A percentile compares a stretch with the other conserved stretches of the same genome.
phyloP scores from a whole-genome alignment of 2,329 filamentous ascomycete genomes.

The Pseudogymnoascus sp. region DNA sequence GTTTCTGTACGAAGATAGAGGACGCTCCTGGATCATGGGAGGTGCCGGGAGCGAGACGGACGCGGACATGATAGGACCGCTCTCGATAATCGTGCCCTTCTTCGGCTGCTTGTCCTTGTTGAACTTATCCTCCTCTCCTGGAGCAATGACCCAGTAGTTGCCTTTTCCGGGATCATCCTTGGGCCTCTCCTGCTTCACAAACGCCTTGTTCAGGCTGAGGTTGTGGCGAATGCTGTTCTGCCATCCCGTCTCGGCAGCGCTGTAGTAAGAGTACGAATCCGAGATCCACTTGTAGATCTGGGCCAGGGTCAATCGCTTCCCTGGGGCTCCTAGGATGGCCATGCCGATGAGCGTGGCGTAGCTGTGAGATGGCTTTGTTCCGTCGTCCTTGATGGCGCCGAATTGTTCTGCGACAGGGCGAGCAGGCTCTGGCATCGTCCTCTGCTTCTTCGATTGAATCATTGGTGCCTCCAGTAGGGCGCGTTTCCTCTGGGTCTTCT shows the following conservation, averaged over 20 bases:
- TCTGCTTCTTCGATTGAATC: constrained; percentile 63
- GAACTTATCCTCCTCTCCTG: constrained; percentile 83
- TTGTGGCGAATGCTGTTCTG: constrained; percentile 99
- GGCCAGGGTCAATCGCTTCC: constrained; percentile 75
- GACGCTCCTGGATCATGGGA: constrained; percentile 13
- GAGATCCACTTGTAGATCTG: constrained; percentile 99
- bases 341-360: constrained; percentile 95
- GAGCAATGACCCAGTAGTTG: constrained; percentile 90
- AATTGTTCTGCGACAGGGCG: constrained; percentile 64
- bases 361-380: constrained; percentile 80
- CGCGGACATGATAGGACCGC: constrained; percentile 27
- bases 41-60: constrained; percentile 16
- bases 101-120: constrained; percentile 74
- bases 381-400: constrained; percentile 73
- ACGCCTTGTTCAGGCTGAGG: constrained; percentile 91
- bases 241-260: constrained; percentile 78
- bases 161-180: constrained; percentile 98
- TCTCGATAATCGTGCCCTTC: constrained; percentile 48
- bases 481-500: constrained; percentile 49
- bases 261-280: constrained; percentile 87
- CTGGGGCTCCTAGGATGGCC: constrained; percentile 83
- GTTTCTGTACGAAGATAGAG: not conserved
- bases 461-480: constrained; percentile 64
- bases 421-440: constrained; percentile 35
- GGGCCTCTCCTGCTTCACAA: constrained; percentile 88